Base-by-base conservation (phyloP, 805 yeast species). In the Zygoascus ofunaensis region DNA sequence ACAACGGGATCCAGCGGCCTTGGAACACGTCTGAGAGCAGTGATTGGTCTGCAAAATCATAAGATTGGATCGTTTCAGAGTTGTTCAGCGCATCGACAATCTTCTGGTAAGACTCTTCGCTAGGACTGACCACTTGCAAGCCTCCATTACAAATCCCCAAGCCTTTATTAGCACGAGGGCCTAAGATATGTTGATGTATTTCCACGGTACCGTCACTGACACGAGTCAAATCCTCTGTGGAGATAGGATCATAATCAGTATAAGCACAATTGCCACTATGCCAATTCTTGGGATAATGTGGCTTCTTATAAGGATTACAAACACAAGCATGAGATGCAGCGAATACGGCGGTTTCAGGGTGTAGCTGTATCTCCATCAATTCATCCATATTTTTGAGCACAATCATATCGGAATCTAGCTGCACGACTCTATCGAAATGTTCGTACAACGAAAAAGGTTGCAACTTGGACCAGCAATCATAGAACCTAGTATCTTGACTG, bases 261-360 rank as follows among this genome's bases (percentile, higher is more conserved):
- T 65, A 76, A 2, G 72, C 69, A 52, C 82, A 77, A 55, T 76
- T 76, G 42, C 61, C 66, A 2, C 64, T 61, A 7, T 64, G 50
- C 82, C 82, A 77, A 49, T 73, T 65, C 39, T 55, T 48, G 14
- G 82, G 82, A 47, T 77, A 77, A 55, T 77, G 79, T 0, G 66
- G 50, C 48, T 70, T 68, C 18, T 66, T 55, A 58, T 69, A 64
- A 3, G 82, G 82, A 50, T 77, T 77, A 59, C 82, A 77, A 19
- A 75, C 78, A 58, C 82, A 77, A 2, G 82, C 81, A 50, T 76
- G 77, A 8, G 73, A 57, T 0, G 81, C 80, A 0, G 80, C 82
- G 59, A 77, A 76, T 3, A 64, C 69, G 3, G 55, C 52, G 2
- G 55, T 53, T 7, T 55, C 50, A 2, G 55, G 56, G 41, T 61